phyloP scores from a whole-genome alignment of 2,329 filamentous ascomycete species.

The Penicillium sp. region DNA sequence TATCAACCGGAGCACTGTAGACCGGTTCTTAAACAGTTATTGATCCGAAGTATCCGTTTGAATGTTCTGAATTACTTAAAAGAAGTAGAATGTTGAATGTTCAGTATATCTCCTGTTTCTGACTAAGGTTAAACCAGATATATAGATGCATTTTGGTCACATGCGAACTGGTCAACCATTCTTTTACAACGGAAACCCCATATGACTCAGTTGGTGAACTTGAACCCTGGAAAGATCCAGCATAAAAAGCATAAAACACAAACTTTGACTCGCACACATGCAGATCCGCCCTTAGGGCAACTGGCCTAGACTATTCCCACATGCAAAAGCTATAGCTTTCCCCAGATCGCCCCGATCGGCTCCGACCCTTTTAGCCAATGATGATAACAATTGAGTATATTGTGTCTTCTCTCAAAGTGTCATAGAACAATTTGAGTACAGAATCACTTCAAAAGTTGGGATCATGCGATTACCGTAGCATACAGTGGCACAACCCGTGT shows the following conservation, averaged over 20 bases:
- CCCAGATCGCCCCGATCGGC: conserved; percentile 14
- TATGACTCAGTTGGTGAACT: too few relatives aligned
- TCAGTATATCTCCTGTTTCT: too few relatives aligned
- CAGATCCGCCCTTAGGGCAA: too few relatives aligned
- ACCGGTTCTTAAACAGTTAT: not conserved
- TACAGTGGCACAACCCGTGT: conserved; percentile 7
- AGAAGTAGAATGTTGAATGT: too few relatives aligned
- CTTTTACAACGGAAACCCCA: too few relatives aligned
- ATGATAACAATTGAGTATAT: not conserved
- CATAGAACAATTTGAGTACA: not conserved
- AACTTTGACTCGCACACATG: too few relatives aligned
- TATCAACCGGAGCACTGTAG: not conserved
- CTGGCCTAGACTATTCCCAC: not conserved
- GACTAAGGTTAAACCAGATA: not conserved
- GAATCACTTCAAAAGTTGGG: not conserved
- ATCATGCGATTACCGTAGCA: not conserved
- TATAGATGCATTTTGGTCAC: too few relatives aligned
- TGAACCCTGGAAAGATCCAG: too few relatives aligned
- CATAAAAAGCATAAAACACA: too few relatives aligned
- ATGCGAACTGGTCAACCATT: too few relatives aligned
- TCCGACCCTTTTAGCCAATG: not conserved
- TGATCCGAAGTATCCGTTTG: not conserved
- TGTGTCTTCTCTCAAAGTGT: not conserved
- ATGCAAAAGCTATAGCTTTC: conserved; percentile 2
- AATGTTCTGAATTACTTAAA: not conserved